Conservation (phyloP, 1,139 yeast species). For the Wickerhamiella pararugosa region DNA sequence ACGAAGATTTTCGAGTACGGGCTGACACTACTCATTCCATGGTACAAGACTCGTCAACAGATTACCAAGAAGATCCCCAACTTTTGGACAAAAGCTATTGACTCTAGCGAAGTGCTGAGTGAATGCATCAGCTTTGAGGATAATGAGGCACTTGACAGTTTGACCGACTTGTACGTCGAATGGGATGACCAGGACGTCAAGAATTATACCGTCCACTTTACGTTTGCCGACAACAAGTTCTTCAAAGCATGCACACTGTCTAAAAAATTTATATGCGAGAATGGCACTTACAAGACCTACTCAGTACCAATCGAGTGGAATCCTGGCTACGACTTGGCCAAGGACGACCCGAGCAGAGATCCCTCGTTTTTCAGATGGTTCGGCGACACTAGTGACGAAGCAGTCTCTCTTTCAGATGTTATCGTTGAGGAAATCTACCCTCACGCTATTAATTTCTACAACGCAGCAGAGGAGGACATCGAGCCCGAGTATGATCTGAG, state of each 20-base stretch:
- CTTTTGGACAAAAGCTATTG: constrained; percentile 28
- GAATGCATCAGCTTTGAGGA: constrained; percentile 24
- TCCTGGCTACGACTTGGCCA: constrained; percentile 22
- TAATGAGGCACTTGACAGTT: constrained; percentile 19
- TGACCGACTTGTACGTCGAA: constrained; percentile 22
- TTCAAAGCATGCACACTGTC: constrained; percentile 18
- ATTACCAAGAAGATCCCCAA: constrained; percentile 20
- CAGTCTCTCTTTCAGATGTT: constrained; percentile 25
- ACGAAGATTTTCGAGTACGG: constrained; percentile 19
- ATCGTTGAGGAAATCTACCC: constrained; percentile 28
- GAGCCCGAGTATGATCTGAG: constrained; percentile 15
- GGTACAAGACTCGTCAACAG: constrained; percentile 23
- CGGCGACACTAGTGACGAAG: constrained; percentile 23
- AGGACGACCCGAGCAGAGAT: constrained; percentile 18
- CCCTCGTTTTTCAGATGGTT: constrained; percentile 28
- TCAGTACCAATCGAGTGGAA: constrained; percentile 26
- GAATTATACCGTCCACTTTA: constrained; percentile 22
- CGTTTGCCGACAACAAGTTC: constrained; percentile 24
- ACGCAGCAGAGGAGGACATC: constrained; percentile 13
- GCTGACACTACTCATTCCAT: constrained; percentile 21
- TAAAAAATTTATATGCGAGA: constrained; percentile 18
- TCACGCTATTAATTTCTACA: constrained; percentile 26
- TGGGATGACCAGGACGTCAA: constrained; percentile 20
- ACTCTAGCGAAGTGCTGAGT: constrained; percentile 19
- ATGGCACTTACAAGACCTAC: constrained; percentile 13